These are phyloP conservation scores for Leishmania lainsoni DNA, from an alignment of 208 protist species.

Conservation along the genomic window DNA sequence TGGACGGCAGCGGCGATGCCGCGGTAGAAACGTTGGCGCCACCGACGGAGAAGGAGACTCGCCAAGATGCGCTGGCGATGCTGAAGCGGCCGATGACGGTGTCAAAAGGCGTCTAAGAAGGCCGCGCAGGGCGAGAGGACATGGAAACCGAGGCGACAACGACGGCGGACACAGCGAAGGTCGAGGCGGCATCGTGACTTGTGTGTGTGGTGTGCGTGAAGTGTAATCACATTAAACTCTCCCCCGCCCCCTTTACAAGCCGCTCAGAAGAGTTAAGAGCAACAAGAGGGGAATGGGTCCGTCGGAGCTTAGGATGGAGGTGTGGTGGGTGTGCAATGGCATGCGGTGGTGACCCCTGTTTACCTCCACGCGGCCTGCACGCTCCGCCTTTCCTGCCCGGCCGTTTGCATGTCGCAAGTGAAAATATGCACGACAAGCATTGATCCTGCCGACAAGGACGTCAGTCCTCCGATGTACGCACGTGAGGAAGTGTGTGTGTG, in stretches of 20 bases:
- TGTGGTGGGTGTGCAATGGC: neutral
- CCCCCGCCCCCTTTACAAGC: neutral
- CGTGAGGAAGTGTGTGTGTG: neutral
- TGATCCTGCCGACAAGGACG: neutral
- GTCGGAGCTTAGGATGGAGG: neutral
- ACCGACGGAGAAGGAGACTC: constrained; percentile 29
- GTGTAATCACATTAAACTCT: neutral
- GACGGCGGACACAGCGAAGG: neutral
- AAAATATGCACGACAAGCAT: too few species aligned
- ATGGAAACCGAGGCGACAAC: neutral
- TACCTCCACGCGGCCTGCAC: neutral
- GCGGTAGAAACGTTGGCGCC: constrained; percentile 3
- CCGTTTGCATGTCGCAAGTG: neutral
- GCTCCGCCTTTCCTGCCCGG: neutral
- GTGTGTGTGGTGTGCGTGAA: too few species aligned
- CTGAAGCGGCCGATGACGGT: constrained; percentile 73
- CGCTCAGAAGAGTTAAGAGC: neutral
- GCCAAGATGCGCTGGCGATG: constrained; percentile 76
- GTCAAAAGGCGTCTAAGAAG: constrained; percentile 36
- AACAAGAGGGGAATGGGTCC: neutral
- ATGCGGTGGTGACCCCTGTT: neutral
- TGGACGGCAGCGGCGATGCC: constrained; percentile 12
- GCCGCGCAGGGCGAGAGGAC: too few species aligned
- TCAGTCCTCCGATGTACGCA: neutral
- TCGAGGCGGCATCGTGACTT: neutral